Conservation (phyloP, 2,329 filamentous ascomycete species). For the Aspergillus puulaauensis region DNA sequence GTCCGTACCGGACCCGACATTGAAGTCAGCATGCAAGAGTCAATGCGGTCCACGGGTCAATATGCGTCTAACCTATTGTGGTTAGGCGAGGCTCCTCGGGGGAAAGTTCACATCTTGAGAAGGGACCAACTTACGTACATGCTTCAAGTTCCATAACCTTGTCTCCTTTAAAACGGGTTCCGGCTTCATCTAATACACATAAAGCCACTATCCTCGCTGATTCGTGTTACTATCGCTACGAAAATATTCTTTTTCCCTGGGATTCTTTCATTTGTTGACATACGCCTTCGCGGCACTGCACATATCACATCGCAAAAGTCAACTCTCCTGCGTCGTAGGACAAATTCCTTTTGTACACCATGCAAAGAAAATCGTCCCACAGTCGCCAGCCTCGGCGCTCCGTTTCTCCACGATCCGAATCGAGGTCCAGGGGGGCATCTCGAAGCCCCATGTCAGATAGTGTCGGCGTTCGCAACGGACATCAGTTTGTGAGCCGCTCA, state of each 20-base stretch:
- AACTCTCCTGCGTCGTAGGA: not conserved
- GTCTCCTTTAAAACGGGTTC: not conserved
- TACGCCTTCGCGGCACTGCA: not conserved
- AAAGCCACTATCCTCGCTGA: not conserved
- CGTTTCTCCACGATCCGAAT: conserved; percentile 34
- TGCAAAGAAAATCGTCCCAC: conserved; percentile 28
- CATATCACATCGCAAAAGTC: not conserved
- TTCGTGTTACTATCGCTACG: not conserved
- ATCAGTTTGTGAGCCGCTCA: conserved; percentile 26
- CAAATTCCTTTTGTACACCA: conserved; percentile 6
- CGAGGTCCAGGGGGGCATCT: conserved; percentile 28
- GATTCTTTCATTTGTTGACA: not conserved
- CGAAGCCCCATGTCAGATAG: conserved; percentile 27
- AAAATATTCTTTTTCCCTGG: not conserved
- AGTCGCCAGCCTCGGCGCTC: conserved; percentile 35
- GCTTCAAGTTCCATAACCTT: not conserved
- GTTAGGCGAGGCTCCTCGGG: not conserved
- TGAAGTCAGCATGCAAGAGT: no score
- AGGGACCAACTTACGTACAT: not conserved
- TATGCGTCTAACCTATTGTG: not conserved
- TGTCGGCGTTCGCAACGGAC: conserved; percentile 25
- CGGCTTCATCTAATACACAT: not conserved
- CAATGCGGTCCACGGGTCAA: no score
- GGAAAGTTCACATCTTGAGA: no score
- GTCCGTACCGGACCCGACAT: no score